Percentiles rank a stretch among this genome's conserved stretches.
Evolutionary conservation across 2,329 filamentous ascomycete genomes (phyloP).

Genomic region (Aspergillus nomiae): DNA sequence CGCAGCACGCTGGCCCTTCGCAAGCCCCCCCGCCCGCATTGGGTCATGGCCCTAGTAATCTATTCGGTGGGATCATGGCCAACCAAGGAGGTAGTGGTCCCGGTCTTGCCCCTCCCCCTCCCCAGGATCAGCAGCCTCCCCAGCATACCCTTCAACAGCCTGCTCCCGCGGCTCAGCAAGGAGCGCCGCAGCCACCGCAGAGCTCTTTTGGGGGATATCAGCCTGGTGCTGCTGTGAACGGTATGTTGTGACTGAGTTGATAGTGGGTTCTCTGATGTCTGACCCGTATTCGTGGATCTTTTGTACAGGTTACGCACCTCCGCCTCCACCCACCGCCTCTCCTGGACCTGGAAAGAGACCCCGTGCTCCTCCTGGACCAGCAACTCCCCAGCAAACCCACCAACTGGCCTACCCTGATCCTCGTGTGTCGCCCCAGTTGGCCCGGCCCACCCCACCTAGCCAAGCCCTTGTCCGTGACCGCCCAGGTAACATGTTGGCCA

Average conservation of each 20-base stretch:
- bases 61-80: conserved; percentile 96
- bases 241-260: conserved; percentile 46
- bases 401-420: conserved; percentile 83
- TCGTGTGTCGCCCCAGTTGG: conserved; percentile 80
- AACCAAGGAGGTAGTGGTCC: conserved; percentile 83
- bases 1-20: conserved; percentile 76
- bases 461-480: conserved; percentile 52
- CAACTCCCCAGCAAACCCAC: conserved; percentile 89
- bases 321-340: conserved; percentile 82
- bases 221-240: conserved; percentile 64
- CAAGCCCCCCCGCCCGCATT: conserved; percentile 84
- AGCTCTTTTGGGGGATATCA: conserved; percentile 72
- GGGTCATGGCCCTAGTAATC: conserved; percentile 81
- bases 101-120: conserved; percentile 75
- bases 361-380: conserved; percentile 65
- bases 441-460: conserved; percentile 73
- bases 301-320: conserved; percentile 70
- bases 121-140: conserved; percentile 63
- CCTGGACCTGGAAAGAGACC: conserved; percentile 79
- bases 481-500: conserved; percentile 73
- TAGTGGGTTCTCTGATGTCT: conserved; percentile 45
- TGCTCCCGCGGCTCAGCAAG: conserved; percentile 56
- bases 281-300: conserved; percentile 43
- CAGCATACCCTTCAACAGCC: conserved; percentile 63
- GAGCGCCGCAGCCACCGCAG: conserved; percentile 71